Evolutionary conservation across 345 rosid species (phyloP).

Genomic region (sweet orange (Citrus sinensis)): DNA sequence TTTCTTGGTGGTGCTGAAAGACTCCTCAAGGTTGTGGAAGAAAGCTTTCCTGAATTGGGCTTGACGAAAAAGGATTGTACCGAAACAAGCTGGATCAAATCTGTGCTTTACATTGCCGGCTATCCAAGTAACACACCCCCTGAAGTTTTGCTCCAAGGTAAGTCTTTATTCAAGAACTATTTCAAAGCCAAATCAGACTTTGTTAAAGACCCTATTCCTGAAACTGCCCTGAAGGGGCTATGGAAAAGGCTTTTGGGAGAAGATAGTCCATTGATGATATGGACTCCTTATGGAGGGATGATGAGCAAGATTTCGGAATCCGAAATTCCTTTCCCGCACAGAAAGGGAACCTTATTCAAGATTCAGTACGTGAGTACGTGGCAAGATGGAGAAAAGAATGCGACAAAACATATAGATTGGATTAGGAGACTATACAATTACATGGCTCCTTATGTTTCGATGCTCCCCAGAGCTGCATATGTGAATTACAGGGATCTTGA

Average conservation of each 20-base stretch:
- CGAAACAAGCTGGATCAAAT: constrained; percentile 7
- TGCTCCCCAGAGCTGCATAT: constrained; percentile 4
- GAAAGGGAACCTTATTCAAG: constrained; percentile 1
- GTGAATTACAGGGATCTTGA: constrained; percentile 11
- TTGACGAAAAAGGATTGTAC: not conserved
- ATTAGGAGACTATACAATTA: constrained; percentile 10
- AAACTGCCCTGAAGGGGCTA: not conserved
- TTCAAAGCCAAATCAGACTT: constrained; percentile 8
- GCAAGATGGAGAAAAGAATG: constrained; percentile 10
- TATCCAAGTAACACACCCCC: constrained; percentile 2
- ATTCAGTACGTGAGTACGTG: not conserved
- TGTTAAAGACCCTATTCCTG: not conserved
- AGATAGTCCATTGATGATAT: not conserved
- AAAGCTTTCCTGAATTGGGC: not conserved
- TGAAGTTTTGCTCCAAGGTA: not conserved
- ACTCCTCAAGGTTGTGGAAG: not conserved
- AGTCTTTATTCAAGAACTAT: constrained; percentile 4
- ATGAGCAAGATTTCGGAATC: constrained; percentile 19
- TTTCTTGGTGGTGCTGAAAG: not conserved
- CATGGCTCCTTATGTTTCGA: constrained; percentile 11
- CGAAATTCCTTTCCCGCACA: constrained; percentile 1
- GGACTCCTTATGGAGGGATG: constrained; percentile 20
- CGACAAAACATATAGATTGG: constrained; percentile 11
- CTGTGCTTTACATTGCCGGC: constrained; percentile 8
- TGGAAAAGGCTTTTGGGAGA: not conserved